These are phyloP conservation scores for Clarireedia sp. DNA, from an alignment of 2,329 filamentous ascomycete species.

Conservation along the genomic window DNA sequence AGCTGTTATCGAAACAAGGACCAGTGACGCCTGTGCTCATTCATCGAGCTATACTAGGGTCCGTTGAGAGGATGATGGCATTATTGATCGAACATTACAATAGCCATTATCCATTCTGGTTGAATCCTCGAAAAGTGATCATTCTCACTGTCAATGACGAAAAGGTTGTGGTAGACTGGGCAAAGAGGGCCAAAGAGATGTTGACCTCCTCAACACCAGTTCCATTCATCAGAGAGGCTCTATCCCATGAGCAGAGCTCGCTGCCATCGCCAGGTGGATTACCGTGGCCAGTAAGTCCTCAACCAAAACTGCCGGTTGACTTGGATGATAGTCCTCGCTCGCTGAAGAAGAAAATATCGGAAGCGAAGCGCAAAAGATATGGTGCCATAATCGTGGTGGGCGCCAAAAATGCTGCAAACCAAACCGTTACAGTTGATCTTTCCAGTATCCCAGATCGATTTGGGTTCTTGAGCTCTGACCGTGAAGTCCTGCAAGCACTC, in stretches of 20 bases:
- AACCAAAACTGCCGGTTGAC: slow-evolving; percentile 49
- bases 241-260: not conserved
- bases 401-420: slow-evolving; percentile 50
- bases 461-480: not conserved
- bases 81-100: slow-evolving; percentile 77
- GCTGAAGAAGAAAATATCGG: slow-evolving; percentile 60
- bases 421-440: slow-evolving; percentile 45
- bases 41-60: slow-evolving; percentile 77
- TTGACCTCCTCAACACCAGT: not conserved
- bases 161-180: slow-evolving; percentile 22
- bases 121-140: slow-evolving; percentile 70
- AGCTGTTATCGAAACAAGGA: slow-evolving; percentile 44
- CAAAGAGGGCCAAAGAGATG: slow-evolving; percentile 14
- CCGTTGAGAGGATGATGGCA: slow-evolving; percentile 77
- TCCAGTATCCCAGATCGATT: slow-evolving; percentile 26
- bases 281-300: slow-evolving; percentile 19
- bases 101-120: slow-evolving; percentile 80
- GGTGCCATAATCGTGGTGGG: slow-evolving; percentile 69
- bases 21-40: slow-evolving; percentile 68
- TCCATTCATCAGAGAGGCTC: not conserved
- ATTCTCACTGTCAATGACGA: slow-evolving; percentile 65
- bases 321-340: slow-evolving; percentile 56
- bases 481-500: not conserved
- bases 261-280: not conserved
- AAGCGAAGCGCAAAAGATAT: slow-evolving; percentile 66